phyloP scores from a whole-genome alignment of 225 moss, liverwort and hornwort species.

The Polytrichum formosum region DNA sequence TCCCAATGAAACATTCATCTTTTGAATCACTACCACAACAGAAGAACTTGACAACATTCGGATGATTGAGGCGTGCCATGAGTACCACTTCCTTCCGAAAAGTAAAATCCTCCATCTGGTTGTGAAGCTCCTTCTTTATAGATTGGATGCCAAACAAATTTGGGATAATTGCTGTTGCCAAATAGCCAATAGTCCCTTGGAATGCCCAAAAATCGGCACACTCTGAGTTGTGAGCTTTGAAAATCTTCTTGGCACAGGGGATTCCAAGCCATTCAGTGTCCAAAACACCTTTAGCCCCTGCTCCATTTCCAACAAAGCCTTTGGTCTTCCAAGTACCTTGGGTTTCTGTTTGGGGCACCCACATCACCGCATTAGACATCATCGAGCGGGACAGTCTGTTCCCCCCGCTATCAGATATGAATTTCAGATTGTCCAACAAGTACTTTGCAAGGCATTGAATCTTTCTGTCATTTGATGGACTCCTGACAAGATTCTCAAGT shows the following conservation, averaged over 20 bases:
- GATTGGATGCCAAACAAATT: constrained; percentile 3
- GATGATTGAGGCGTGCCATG: not conserved
- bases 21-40: no score
- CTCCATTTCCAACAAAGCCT: not conserved
- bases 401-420: not conserved
- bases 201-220: no score
- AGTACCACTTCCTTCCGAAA: constrained; percentile 1
- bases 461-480: not conserved
- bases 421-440: not conserved
- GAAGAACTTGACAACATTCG: no score
- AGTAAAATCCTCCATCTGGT: not conserved
- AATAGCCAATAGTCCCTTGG: no score
- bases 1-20: no score
- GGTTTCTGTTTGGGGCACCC: not conserved
- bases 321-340: not conserved
- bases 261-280: not conserved
- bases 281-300: not conserved
- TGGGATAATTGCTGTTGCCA: not conserved
- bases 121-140: not conserved
- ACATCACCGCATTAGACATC: not conserved
- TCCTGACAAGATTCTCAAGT: not conserved
- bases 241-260: not conserved
- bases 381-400: not conserved
- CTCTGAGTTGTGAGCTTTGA: no score
- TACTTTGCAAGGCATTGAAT: not conserved